Percentiles rank a stretch among this genome's conserved stretches.
phyloP scores from a whole-genome alignment of 208 protist genomes.

The Trichomonas tenax region DNA sequence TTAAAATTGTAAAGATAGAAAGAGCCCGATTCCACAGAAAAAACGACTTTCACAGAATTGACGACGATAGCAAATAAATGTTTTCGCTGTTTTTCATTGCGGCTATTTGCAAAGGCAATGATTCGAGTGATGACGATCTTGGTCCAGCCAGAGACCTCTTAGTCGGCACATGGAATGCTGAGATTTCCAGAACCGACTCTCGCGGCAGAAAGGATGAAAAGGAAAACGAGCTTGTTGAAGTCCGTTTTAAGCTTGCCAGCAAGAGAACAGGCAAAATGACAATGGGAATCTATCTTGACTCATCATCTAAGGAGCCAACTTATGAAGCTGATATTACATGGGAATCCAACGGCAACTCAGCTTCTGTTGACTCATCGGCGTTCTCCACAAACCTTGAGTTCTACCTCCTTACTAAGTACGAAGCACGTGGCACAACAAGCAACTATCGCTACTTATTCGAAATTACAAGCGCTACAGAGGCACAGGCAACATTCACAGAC shows the following conservation, averaged over 20 bases:
- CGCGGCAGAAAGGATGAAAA: background rate
- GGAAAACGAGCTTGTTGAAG: background rate
- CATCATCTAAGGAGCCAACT: background rate
- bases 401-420: background rate
- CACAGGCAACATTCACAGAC: background rate
- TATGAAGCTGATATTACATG: background rate
- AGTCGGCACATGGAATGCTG: background rate
- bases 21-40: no score
- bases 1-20: no score
- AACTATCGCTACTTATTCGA: background rate
- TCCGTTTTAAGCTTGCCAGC: background rate
- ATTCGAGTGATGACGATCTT: background rate
- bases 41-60: no score
- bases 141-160: background rate
- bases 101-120: background rate
- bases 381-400: background rate
- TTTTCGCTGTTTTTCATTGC: background rate
- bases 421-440: background rate
- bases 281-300: background rate
- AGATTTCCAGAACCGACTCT: background rate
- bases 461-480: background rate
- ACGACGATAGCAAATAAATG: background rate
- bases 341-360: background rate
- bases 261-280: background rate
- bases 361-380: background rate